Conservation (phyloP, 257 asterid species). For the Cinchona pubescens region DNA sequence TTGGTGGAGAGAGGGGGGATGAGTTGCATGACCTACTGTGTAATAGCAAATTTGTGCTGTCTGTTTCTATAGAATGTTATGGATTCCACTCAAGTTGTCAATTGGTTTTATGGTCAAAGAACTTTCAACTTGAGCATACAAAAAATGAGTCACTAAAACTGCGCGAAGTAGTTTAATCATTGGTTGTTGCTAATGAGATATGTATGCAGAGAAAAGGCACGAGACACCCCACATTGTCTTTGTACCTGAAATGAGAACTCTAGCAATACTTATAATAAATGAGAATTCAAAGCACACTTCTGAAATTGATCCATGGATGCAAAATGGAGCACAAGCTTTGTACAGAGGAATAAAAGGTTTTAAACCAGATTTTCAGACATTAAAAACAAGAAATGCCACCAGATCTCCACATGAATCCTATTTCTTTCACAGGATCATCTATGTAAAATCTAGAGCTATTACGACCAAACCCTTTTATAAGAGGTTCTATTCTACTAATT, state of each 20-base stretch:
- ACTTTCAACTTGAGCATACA: neutral
- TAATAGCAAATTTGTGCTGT: neutral
- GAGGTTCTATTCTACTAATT: neutral
- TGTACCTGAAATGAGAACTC: slow-evolving; percentile 14
- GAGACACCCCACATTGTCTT: neutral
- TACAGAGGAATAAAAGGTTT: neutral
- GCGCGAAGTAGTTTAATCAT: neutral
- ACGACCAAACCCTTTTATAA: neutral
- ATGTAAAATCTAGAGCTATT: neutral
- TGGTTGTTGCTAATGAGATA: too few species aligned
- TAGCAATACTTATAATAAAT: too few species aligned
- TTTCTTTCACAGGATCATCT: neutral
- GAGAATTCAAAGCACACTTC: too few species aligned
- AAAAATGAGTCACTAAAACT: neutral
- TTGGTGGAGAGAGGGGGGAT: neutral
- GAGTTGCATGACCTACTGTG: neutral
- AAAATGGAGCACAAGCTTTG: neutral
- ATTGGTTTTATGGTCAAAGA: neutral
- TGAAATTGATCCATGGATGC: too few species aligned
- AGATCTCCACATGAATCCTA: neutral
- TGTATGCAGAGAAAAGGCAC: neutral
- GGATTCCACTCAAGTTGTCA: neutral
- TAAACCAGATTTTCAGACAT: neutral
- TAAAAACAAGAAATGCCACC: neutral
- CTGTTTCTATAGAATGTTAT: neutral